phyloP scores from a whole-genome alignment of 2,329 filamentous ascomycete genomes.

The Colletotrichum chrysophilum region DNA sequence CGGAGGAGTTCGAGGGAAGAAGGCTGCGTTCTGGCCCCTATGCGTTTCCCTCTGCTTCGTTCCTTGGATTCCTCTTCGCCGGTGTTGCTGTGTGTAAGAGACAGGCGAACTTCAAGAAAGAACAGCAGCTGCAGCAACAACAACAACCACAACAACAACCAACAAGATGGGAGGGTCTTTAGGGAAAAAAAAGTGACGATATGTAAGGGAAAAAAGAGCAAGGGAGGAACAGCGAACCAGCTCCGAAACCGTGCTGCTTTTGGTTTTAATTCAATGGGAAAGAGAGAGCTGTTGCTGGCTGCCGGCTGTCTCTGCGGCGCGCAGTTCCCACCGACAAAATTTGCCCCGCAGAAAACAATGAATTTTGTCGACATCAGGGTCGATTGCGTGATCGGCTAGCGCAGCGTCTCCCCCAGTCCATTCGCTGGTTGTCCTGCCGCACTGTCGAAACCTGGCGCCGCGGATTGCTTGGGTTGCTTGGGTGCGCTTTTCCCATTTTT shows the following conservation, averaged over 20 bases:
- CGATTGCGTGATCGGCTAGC: constrained; percentile 41
- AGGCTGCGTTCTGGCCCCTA: not conserved
- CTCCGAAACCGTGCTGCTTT: constrained; percentile 2
- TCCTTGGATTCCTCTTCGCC: not conserved
- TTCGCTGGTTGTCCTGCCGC: constrained; percentile 12
- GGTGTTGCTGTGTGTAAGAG: not conserved
- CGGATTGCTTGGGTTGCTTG: not conserved
- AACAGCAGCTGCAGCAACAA: not conserved
- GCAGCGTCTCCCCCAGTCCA: constrained; percentile 23
- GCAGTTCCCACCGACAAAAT: constrained; percentile 13
- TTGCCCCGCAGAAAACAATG: constrained; percentile 22
- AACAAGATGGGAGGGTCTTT: not conserved
- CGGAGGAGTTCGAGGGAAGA: not conserved
- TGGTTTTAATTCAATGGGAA: constrained; percentile 8
- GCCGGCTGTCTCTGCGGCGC: not conserved
- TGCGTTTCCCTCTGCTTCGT: not conserved
- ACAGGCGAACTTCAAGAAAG: not conserved
- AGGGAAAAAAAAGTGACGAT: not conserved
- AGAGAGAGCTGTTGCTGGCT: not conserved
- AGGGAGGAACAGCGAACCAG: constrained; percentile 1
- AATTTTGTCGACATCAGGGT: constrained; percentile 25
- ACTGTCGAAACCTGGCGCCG: constrained; percentile 9
- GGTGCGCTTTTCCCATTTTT: not conserved
- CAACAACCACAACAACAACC: not conserved
- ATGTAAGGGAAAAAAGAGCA: not conserved